Base-by-base conservation (phyloP, 495 filamentous ascomycete species). In the Usnea hakonensis region DNA sequence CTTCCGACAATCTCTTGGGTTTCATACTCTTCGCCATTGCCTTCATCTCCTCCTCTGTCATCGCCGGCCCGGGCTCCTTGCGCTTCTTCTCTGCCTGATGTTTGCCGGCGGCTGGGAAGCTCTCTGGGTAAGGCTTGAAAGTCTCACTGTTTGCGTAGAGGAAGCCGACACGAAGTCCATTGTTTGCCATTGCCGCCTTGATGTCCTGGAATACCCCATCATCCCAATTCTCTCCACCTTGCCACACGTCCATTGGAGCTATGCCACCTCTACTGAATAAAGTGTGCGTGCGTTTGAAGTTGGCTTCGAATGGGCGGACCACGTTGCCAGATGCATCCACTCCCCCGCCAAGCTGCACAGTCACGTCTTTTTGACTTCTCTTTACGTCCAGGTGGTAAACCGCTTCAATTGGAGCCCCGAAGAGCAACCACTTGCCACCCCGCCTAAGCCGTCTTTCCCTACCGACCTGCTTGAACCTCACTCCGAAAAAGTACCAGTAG, bases 391-490 rank as follows among this genome's bases (percentile, higher is more conserved):
- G 28, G 37, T 57, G 32, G 16, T 52, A 46, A 21, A 55, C 19
- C 7, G 63, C 63, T 57, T 61, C 57, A 5, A 46, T 57, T 11
- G 63, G 63, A 35, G 41, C 58, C n/a, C 63, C 63, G 26, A 65
- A 61, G 36, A 50, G 56, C 9, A 56, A 37, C 63, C 63, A 65
- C 28, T 61, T 61, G 13, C 40, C 41, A 16, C 46, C 37, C 23
- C n/a, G 40, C 40, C 35, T 52, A 17, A 43, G 37, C 30, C 55
- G 48, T 14, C 23, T 35, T 26, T 61, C 57, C 40, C 5, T 55
- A 4, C n/a, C 28, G 3, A 44, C 43, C 26, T 54, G 50, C 48
- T 53, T 55, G 26, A 56, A 61, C 17, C 35, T 57, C 19, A 65
- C 43, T 30, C 57, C 63, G 30, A 41, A 65, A 30, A 65, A 65